Base-by-base conservation (phyloP, 164 flowering plant genomes). In the Chimonanthus praecox region DNA sequence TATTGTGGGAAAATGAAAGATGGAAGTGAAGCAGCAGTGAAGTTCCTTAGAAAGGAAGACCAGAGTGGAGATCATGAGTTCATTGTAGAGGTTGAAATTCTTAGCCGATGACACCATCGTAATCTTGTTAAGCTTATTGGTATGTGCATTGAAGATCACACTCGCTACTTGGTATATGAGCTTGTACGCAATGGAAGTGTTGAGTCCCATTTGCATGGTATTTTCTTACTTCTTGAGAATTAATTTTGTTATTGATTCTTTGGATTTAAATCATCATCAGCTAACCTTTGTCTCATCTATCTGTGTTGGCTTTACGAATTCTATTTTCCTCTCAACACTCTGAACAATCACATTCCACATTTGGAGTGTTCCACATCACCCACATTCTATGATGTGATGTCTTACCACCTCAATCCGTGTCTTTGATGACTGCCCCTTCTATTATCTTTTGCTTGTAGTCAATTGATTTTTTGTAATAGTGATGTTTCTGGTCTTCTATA, bases 181-280 rank as follows among this genome's bases (percentile, higher is more conserved):
- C 85, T 96, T 72, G 91, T 96, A 72, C 87, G 65, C 69, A 96
- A 94, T 78, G 99, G 99, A 72, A 95, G 98, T 84, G 97, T 95
- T 72, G 99, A 95, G 80, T 92, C 97, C 68, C 99, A 95, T 82
- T 85, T 95, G 83, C 97, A 95, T 80, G 99, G 99, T 95, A 86
- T 61, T 47, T 64, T 71, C 71, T 68, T 18, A 68, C 51, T 13
- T 7, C 6, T 9, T 47, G 9, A 47, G 5, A 46, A 9, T 54
- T 48, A 50, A 16, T 13, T 33, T 48, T 65, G 16, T 44, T 48
- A 60, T 66, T 7, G 63, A 45, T 20, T 63, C 16, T 73, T 71
- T 51, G 33, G 33, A 1, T 33, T 33, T 33, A 47, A 16, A 47
- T 21, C 16, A n/a, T 20, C 18, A 58, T 44, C 43, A 3, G n/a